These are phyloP conservation scores for Platanus orientalis DNA, from an alignment of 164 flowering plant species.

Conservation along the genomic window DNA sequence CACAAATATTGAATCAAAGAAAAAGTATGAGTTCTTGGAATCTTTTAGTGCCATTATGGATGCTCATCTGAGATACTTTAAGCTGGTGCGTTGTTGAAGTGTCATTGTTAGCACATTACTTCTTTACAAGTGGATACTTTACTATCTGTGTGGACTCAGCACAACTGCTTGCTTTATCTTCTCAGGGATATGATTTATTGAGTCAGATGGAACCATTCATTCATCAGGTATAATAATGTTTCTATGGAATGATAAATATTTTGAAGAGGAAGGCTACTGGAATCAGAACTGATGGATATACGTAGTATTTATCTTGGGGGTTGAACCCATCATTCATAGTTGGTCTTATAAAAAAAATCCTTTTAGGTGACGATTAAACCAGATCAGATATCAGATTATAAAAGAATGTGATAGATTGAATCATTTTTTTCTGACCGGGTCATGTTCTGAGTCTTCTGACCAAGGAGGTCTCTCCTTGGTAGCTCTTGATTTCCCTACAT, in stretches of 20 bases:
- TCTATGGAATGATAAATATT: not conserved
- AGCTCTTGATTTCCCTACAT: too few species aligned
- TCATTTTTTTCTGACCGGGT: not conserved
- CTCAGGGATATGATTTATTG: conserved; percentile 73
- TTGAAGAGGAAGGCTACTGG: not conserved
- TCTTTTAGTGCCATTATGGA: conserved; percentile 93
- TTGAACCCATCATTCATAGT: not conserved
- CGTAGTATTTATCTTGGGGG: not conserved
- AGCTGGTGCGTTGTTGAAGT: conserved; percentile 47
- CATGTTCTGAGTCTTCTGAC: not conserved
- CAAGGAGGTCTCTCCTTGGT: not conserved
- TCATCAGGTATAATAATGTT: conserved; percentile 51
- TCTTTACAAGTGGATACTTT: not conserved
- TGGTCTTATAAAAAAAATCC: not conserved
- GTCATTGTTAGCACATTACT: not conserved
- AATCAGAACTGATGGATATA: too few species aligned
- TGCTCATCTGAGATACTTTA: conserved; percentile 87
- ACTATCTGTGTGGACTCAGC: not conserved
- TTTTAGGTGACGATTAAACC: too few species aligned
- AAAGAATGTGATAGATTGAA: not conserved
- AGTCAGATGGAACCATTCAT: conserved; percentile 87
- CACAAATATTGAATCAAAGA: conserved; percentile 77
- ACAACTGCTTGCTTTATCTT: conserved; percentile 5
- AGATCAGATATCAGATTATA: not conserved
- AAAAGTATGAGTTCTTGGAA: conserved; percentile 88